Base-by-base conservation (phyloP, 2,329 filamentous ascomycete genomes). In the Fusarium goolgardi region DNA sequence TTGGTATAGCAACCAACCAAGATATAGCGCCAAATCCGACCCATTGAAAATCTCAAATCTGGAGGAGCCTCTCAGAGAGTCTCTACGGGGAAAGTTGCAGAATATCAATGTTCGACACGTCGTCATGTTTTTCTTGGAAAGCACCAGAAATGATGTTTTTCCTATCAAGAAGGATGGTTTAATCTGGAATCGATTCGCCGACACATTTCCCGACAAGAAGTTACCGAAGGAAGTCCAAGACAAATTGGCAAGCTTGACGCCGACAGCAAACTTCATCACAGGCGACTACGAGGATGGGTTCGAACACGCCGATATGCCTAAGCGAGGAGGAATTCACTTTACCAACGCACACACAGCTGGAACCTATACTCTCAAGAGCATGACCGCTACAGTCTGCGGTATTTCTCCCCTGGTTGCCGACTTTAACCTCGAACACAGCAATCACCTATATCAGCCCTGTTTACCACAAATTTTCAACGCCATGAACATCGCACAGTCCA, bases 391-490 rank as follows among this genome's bases (percentile, higher is more conserved):
- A 11, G 57, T 82, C 10, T 83, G 81, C 44, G 81, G 81, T 7
- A 66, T 82, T n/a, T 75, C 74, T 0, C 81, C 81, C 0, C 63
- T 83, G 13, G 74, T 81, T 4, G 78, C 75, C 4, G 81, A 83
- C 37, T 81, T 81, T 56, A 82, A 83, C 34, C 73, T 76, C 20
- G 81, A 83, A 59, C 78, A 77, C 51, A 66, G 75, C 6, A 75
- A 81, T 25, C 77, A 82, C 51, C 72, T 82, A 23, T 83, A 83
- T 60, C 80, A 83, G 41, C 81, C 81, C 0, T 83, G 81, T 44
- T 58, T 84, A 49, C 78, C 82, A 1, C 81, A 80, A 6, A 64
- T 79, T n/a, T 67, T 80, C 7, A 71, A 80, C 10, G 74, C 74
- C 16, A 57, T 81, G 55, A 80, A 78, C 46, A 25, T 62, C 2